Percentiles rank a stretch among this genome's conserved stretches.
phyloP scores from a whole-genome alignment of 345 rosid genomes.

The Combretum micranthum region DNA sequence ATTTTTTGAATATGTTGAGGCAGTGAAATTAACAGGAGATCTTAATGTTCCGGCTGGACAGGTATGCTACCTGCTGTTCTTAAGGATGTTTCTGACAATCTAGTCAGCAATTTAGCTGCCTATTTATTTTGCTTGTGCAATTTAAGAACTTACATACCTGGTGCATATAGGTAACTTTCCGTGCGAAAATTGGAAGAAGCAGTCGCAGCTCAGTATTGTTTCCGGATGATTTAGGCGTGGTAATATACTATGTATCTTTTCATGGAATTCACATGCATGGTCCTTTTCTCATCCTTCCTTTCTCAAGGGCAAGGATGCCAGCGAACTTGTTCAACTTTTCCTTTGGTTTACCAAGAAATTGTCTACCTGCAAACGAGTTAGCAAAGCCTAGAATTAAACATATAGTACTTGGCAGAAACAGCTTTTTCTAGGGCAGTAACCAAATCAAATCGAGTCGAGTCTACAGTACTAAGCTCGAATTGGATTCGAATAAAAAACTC shows the following conservation, averaged over 20 bases:
- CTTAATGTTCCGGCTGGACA: constrained; percentile 96
- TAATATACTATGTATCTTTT: constrained; percentile 21
- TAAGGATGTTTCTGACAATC: background rate
- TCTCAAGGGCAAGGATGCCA: background rate
- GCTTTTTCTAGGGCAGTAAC: too few relatives aligned
- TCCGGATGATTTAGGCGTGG: constrained; percentile 95
- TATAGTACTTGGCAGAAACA: too few relatives aligned
- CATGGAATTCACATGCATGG: background rate
- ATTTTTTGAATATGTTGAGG: constrained; percentile 92
- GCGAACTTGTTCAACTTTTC: too few relatives aligned
- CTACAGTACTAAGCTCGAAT: too few relatives aligned
- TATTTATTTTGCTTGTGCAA: constrained; percentile 3
- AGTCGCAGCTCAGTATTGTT: constrained; percentile 41
- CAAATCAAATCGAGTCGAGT: too few relatives aligned
- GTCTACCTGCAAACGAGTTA: too few relatives aligned
- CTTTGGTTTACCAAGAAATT: too few relatives aligned
- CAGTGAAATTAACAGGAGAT: constrained; percentile 96
- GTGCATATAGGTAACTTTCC: constrained; percentile 76
- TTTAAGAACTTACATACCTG: background rate
- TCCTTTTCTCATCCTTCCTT: constrained; percentile 8
- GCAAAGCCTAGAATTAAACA: too few relatives aligned
- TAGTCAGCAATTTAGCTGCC: background rate
- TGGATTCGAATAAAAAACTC: too few relatives aligned
- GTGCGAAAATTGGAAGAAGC: constrained; percentile 85
- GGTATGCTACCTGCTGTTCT: constrained; percentile 33